These are phyloP conservation scores for Aspergillus calidoustus DNA, from an alignment of 2,329 filamentous ascomycete genomes.

Conservation along the genomic window DNA sequence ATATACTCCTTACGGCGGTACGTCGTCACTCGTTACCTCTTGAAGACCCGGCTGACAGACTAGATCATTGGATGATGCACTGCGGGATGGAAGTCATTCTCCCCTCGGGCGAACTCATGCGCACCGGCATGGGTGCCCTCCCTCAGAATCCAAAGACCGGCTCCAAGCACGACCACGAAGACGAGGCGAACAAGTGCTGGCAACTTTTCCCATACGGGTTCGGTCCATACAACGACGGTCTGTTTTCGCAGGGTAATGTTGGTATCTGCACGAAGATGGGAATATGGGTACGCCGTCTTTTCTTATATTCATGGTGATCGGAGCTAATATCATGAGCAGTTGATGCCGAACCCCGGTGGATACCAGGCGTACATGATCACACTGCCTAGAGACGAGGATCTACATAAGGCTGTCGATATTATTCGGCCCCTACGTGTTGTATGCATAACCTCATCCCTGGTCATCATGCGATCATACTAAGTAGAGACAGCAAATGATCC, in stretches of 20 bases:
- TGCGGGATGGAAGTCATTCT: slow-evolving; percentile 53
- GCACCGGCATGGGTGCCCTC: slow-evolving; percentile 53
- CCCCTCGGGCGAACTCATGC: slow-evolving; percentile 50
- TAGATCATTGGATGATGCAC: slow-evolving; percentile 4
- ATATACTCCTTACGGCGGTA: slow-evolving; percentile 46
- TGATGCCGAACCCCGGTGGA: background rate
- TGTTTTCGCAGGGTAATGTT: slow-evolving; percentile 58
- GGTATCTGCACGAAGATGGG: slow-evolving; percentile 62
- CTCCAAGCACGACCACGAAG: background rate
- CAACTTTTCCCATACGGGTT: slow-evolving; percentile 34
- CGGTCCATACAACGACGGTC: slow-evolving; percentile 46
- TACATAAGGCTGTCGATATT: background rate
- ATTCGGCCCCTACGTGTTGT: background rate
- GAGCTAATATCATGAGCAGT: background rate
- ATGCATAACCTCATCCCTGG: background rate
- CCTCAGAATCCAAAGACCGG: background rate
- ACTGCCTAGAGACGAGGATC: background rate
- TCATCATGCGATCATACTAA: too few species aligned
- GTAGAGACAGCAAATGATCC: slow-evolving; percentile 33
- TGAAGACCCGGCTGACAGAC: background rate
- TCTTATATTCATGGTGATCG: background rate
- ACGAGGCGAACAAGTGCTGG: slow-evolving; percentile 28
- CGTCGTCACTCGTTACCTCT: background rate
- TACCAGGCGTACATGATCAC: background rate
- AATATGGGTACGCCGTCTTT: slow-evolving; percentile 44